These are phyloP conservation scores for Trichomonas gallinae DNA, from an alignment of 208 protist genomes.

Conservation along the genomic window DNA sequence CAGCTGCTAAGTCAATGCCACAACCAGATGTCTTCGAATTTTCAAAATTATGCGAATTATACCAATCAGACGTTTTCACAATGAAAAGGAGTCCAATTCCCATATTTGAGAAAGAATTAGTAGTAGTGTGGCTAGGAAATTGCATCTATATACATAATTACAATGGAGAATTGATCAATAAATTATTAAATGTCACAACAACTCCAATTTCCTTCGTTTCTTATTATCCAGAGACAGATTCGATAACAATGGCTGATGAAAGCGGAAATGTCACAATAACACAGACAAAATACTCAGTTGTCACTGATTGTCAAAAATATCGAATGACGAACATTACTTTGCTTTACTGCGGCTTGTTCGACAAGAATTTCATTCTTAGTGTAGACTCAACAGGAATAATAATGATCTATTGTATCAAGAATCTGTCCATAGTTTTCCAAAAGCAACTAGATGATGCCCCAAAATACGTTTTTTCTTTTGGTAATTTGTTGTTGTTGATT, in stretches of 20 bases:
- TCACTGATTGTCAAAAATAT: background rate
- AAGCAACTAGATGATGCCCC: background rate
- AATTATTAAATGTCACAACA: background rate
- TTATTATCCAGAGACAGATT: background rate
- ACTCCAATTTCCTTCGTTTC: background rate
- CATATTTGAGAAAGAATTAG: background rate
- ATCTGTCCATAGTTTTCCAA: background rate
- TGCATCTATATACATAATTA: background rate
- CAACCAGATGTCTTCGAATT: background rate
- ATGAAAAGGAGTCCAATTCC: background rate
- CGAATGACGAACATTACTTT: background rate
- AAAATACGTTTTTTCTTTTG: background rate
- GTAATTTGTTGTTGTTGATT: background rate
- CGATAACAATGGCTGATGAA: background rate
- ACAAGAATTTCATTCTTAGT: background rate
- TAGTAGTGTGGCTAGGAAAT: background rate
- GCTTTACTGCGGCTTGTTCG: background rate
- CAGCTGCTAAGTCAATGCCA: background rate
- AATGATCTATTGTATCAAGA: background rate
- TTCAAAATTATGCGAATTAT: background rate
- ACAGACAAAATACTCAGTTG: background rate
- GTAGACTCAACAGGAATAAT: background rate
- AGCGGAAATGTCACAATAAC: background rate
- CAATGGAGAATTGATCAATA: background rate
- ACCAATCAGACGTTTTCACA: background rate